Evolutionary conservation across 2,329 filamentous ascomycete genomes (phyloP), one percentile per base, ranked within the genome.

Genomic region (Tricladium varicosporioides): DNA sequence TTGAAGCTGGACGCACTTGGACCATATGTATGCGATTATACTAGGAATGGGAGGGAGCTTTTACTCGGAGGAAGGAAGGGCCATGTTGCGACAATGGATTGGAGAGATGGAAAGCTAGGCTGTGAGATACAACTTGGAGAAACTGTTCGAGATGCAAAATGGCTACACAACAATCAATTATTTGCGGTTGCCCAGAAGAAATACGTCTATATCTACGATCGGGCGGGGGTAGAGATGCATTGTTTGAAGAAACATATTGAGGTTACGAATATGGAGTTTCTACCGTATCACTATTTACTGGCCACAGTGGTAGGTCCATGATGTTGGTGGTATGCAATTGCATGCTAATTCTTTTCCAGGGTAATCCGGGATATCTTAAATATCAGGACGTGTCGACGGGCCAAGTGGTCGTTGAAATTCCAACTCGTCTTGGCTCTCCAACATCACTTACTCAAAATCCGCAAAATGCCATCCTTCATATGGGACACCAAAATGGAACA

Each of bases 181-280:
- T 97, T 97, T 74, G 93, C 93, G 0, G 91, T 96, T 11, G 92
- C 94, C 46, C 93, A 99, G 75, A 97, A 96, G 79, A 94, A 93
- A 75, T 88, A 94, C 65, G 90, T 94, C 62, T 99, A 96, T 76
- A 97, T 99, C 63, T 99, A 99, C 77, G 94, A 97, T 69, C 81
- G 85, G 56, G 84, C 90, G 56, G 94, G 94, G 51, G 89, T 97
- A 16, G 94, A 99, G 75, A 76, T 99, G 54, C 94, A 99, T 72
- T 92, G 90, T 70, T 76, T 99, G 69, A 87, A 86, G 73, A 94
- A 94, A 72, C 93, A 96, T 71, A 83, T 90, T 60, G 94, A 99
- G 72, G 90, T 95, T 13, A 88, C 89, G 11, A 88, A 95, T 72
- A 91, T 99, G 81, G 91, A 97, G 73, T 99, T 97, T 70, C 78